Evolutionary conservation across 192 early-diverging fungal species (phyloP), one percentile per base, ranked within the genome.

Genomic region (Podila horticola): DNA sequence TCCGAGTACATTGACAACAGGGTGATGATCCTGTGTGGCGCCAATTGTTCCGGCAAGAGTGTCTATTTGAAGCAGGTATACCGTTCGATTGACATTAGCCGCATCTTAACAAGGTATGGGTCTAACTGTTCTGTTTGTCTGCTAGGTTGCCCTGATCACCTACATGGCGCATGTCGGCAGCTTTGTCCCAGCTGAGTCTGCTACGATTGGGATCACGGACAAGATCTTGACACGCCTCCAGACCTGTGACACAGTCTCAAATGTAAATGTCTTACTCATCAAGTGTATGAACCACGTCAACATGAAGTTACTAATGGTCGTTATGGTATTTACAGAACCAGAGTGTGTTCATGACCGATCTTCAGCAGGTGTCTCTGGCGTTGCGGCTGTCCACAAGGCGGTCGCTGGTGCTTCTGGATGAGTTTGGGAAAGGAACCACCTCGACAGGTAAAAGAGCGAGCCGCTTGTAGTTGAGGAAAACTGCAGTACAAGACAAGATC

Each of bases 101-200:
- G 3, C 41, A 17, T 15, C 41, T 0, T 17, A 17, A 4, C 41
- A 15, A 3, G 41, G 41, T 45, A 17, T 17, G 41, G 15, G 0
- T 45, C 41, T 45, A 45, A 45, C 4, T 17, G 11, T 45, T 45
- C 11, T 17, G 41, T 45, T 45, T 45, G 41, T 45, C 41, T 45
- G 15, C 15, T 60, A 92, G 89, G 82, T 94, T 52, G 95, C 92
- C 6, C 68, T 98, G 26, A 94, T 96, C 68, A 86, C 87, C 3
- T 95, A 91, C 64, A 94, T 97, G 95, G 94, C 95, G 15, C 96
- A 97, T 71, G 89, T 97, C 34, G 96, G 96, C n/a, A 89, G 93
- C 74, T 94, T 91, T 85, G 92, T 98, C 7, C 97, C 97, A 5
- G 95, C 95, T 28, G 86, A 84, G 11, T 74, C 66, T 1, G 95